These are phyloP conservation scores for Hypomontagnella monticulosa DNA, from an alignment of 495 filamentous ascomycete genomes.

Conservation along the genomic window DNA sequence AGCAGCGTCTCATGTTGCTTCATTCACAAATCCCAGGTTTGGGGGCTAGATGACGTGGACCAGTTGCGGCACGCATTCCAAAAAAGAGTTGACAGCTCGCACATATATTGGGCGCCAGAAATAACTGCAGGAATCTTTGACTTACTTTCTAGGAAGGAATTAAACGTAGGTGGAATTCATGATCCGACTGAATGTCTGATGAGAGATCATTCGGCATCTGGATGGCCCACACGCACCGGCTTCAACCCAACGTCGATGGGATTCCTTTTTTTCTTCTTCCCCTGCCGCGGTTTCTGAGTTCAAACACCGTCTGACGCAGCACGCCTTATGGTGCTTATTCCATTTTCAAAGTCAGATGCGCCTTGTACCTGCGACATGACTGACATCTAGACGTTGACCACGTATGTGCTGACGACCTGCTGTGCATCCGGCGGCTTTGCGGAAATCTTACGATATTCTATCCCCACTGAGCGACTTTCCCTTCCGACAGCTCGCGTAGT, in stretches of 20 bases:
- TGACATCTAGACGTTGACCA: slow-evolving; percentile 7
- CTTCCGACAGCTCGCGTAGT: not conserved
- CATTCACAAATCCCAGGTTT: slow-evolving; percentile 15
- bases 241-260: slow-evolving; percentile 13
- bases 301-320: slow-evolving; percentile 38
- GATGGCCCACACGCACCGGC: slow-evolving; percentile 20
- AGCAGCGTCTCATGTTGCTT: slow-evolving; percentile 30
- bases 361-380: slow-evolving; percentile 11
- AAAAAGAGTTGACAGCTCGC: slow-evolving; percentile 18
- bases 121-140: slow-evolving; percentile 6
- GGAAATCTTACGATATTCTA: slow-evolving; percentile 11
- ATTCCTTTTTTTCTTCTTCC: not conserved
- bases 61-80: slow-evolving; percentile 32
- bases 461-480: slow-evolving; percentile 7
- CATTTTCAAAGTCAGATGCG: slow-evolving; percentile 11
- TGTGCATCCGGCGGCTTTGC: slow-evolving; percentile 5
- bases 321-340: slow-evolving; percentile 20
- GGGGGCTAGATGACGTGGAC: slow-evolving; percentile 42
- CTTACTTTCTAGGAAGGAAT: slow-evolving; percentile 5
- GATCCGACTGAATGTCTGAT: slow-evolving; percentile 7
- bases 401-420: slow-evolving; percentile 31
- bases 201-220: slow-evolving; percentile 25
- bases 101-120: slow-evolving; percentile 12
- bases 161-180: not conserved
- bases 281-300: slow-evolving; percentile 30